phyloP scores from a whole-genome alignment of 129 eudicot genomes.

The Pulicaria dysenterica region DNA sequence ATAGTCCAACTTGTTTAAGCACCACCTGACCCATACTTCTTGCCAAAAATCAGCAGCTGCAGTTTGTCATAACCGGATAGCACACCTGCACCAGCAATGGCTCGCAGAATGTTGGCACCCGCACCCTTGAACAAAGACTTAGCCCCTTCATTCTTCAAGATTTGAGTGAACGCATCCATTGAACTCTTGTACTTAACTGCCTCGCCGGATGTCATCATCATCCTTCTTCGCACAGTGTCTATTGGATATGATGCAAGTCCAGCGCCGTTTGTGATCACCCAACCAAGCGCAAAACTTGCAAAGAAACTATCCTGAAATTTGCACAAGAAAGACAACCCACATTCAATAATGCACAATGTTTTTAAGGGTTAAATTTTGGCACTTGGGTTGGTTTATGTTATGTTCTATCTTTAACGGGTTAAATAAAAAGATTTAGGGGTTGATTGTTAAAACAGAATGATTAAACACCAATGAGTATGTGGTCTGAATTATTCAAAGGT shows the following conservation, averaged over 20 bases:
- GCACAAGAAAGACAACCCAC: background rate
- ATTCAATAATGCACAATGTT: background rate
- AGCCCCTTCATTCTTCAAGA: conserved; percentile 58
- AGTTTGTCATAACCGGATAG: conserved; percentile 62
- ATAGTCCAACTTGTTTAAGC: conserved; percentile 15
- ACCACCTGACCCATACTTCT: conserved; percentile 75
- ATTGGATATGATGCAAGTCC: conserved; percentile 74
- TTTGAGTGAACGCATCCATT: conserved; percentile 56
- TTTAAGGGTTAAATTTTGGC: background rate
- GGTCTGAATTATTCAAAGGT: too few relatives aligned
- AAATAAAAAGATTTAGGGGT: too few relatives aligned
- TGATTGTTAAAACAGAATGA: too few relatives aligned
- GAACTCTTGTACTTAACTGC: conserved; percentile 73
- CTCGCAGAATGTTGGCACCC: conserved; percentile 67
- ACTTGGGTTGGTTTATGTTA: too few relatives aligned
- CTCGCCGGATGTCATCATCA: conserved; percentile 91
- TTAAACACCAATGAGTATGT: too few relatives aligned
- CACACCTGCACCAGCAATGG: conserved; percentile 73
- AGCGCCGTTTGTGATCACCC: conserved; percentile 69
- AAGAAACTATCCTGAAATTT: conserved; percentile 62
- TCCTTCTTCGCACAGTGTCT: conserved; percentile 75
- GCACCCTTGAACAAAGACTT: conserved; percentile 72
- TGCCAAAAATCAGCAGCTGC: conserved; percentile 61
- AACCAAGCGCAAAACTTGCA: conserved; percentile 71
- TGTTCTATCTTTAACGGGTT: too few relatives aligned